Evolutionary conservation across 2,329 filamentous ascomycete genomes (phyloP).

Genomic region (Plectosphaerella plurivora): DNA sequence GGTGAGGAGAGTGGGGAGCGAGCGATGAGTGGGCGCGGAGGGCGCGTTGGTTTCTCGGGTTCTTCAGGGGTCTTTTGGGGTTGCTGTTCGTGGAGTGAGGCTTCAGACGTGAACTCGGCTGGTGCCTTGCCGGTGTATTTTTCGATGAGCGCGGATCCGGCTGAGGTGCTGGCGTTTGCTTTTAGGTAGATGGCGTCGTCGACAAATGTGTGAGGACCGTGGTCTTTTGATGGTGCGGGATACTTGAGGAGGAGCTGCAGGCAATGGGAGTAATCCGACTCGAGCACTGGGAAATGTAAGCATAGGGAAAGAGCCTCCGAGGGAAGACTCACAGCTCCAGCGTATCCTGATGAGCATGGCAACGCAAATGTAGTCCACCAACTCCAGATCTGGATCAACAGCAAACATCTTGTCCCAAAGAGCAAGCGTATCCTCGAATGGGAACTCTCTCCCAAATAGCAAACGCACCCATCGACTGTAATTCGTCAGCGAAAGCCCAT

Average conservation of each 20-base stretch:
- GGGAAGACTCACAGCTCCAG: slow-evolving; percentile 68
- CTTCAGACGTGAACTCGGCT: slow-evolving; percentile 14
- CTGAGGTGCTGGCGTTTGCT: slow-evolving; percentile 57
- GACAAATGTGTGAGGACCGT: slow-evolving; percentile 74
- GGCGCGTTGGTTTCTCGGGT: slow-evolving; percentile 19
- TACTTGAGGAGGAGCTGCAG: slow-evolving; percentile 82
- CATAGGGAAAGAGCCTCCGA: slow-evolving; percentile 14
- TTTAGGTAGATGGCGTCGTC: slow-evolving; percentile 76
- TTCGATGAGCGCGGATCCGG: slow-evolving; percentile 61
- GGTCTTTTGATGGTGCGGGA: slow-evolving; percentile 57
- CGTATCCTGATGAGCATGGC: slow-evolving; percentile 90
- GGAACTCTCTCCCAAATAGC: slow-evolving; percentile 88
- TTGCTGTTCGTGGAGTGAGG: slow-evolving; percentile 13
- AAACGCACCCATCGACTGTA: slow-evolving; percentile 85
- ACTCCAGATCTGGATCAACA: slow-evolving; percentile 71
- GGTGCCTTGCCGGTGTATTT: slow-evolving; percentile 64
- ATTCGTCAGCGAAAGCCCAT: background rate
- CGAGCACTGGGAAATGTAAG: slow-evolving; percentile 54
- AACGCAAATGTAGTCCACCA: slow-evolving; percentile 88
- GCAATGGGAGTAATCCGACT: slow-evolving; percentile 82
- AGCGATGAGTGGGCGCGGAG: slow-evolving; percentile 33
- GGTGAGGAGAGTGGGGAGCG: slow-evolving; percentile 43
- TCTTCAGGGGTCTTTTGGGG: slow-evolving; percentile 4
- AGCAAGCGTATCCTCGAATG: slow-evolving; percentile 75
- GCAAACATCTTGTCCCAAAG: slow-evolving; percentile 93